A percentile compares a stretch with the other conserved stretches of the same genome.
Conservation (phyloP, 805 yeast species). For the Debaryomyces castellii region DNA sequence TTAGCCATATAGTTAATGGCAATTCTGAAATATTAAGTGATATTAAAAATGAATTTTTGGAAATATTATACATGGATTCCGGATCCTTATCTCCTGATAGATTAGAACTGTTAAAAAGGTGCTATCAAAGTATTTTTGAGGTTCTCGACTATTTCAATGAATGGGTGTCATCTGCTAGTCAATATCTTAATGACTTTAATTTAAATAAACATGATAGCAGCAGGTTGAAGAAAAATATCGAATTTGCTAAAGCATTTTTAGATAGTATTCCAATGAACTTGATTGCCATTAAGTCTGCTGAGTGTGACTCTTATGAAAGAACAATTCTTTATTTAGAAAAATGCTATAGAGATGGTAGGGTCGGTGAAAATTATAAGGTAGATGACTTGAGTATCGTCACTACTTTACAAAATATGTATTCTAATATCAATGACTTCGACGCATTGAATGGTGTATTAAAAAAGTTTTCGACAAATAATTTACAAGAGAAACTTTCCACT, state of each 20-base stretch:
- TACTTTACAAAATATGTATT: conserved; percentile 75
- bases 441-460: conserved; percentile 84
- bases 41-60: conserved; percentile 58
- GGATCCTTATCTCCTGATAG: conserved; percentile 49
- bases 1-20: conserved; percentile 59
- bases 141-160: conserved; percentile 81
- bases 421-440: conserved; percentile 86
- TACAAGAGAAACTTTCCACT: conserved; percentile 75
- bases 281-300: conserved; percentile 76
- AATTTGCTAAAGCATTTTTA: conserved; percentile 47
- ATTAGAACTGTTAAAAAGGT: conserved; percentile 56
- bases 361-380: conserved; percentile 21
- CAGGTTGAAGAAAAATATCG: conserved; percentile 25
- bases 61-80: conserved; percentile 52
- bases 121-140: conserved; percentile 73
- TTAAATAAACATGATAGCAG: conserved; percentile 17
- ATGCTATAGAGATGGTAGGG: conserved; percentile 47
- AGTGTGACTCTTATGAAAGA: conserved; percentile 83
- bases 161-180: conserved; percentile 56
- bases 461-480: conserved; percentile 63
- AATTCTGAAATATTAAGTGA: conserved; percentile 37
- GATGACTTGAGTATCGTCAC: conserved; percentile 40
- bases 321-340: conserved; percentile 85
- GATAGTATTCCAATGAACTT: conserved; percentile 60
- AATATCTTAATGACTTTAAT: conserved; percentile 23